Evolutionary conservation across 2,329 filamentous ascomycete species (phyloP).

Genomic region (Diaporthe sp.): DNA sequence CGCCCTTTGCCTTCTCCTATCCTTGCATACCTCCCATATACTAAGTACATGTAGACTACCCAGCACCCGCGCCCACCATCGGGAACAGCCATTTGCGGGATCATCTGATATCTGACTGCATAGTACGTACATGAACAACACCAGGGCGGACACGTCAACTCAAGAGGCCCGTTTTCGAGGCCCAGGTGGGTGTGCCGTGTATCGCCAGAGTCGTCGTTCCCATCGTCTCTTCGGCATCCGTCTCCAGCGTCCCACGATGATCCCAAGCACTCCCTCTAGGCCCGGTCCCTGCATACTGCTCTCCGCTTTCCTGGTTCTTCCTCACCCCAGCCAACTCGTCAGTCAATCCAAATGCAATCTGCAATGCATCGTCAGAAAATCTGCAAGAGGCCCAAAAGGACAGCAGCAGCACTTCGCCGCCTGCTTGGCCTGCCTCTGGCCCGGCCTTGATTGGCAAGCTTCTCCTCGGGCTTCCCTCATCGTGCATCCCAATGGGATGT

Average conservation of each 20-base stretch:
- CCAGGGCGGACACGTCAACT: constrained; percentile 39
- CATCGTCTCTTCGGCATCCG: constrained; percentile 3
- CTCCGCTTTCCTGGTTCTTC: constrained; percentile 8
- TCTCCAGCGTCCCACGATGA: constrained; percentile 10
- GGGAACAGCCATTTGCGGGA: constrained; percentile 34
- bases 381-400: constrained; percentile 26
- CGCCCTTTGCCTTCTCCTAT: neutral
- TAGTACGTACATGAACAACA: constrained; percentile 37
- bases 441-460: neutral
- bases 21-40: constrained; percentile 6
- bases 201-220: constrained; percentile 27
- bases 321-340: constrained; percentile 7
- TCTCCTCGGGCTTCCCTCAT: constrained; percentile 22
- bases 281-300: constrained; percentile 7
- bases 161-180: constrained; percentile 38
- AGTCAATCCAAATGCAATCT: constrained; percentile 21
- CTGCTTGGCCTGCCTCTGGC: constrained; percentile 16
- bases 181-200: constrained; percentile 32
- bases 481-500: constrained; percentile 17
- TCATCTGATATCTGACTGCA: constrained; percentile 40
- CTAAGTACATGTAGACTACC: constrained; percentile 20
- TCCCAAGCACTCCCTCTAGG: constrained; percentile 4
- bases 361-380: constrained; percentile 27
- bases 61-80: constrained; percentile 26
- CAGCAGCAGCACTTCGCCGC: constrained; percentile 26